Conservation (phyloP, 169 alveolate species). For the Plasmodium coatneyi region DNA sequence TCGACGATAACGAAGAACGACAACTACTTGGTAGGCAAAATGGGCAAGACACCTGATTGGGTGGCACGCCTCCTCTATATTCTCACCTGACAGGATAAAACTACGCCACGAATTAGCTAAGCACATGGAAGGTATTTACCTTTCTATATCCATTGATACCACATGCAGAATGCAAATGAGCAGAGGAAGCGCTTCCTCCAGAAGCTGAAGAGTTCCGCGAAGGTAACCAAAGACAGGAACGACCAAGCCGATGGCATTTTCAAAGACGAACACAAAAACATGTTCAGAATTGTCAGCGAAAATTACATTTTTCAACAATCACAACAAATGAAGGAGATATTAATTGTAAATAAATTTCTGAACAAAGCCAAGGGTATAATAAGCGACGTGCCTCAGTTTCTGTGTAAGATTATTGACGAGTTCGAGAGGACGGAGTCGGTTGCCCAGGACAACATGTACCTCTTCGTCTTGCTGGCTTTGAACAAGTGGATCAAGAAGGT, state of each 20-base stretch:
- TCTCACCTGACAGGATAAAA: background rate
- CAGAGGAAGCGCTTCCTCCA: slow-evolving; percentile 31
- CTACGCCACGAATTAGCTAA: background rate
- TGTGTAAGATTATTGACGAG: slow-evolving; percentile 34
- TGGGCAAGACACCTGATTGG: background rate
- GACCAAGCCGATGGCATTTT: slow-evolving; percentile 12
- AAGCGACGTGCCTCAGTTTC: slow-evolving; percentile 41
- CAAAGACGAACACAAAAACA: slow-evolving; percentile 37
- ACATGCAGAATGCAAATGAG: slow-evolving; percentile 43
- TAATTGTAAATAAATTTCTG: slow-evolving; percentile 46
- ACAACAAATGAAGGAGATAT: slow-evolving; percentile 30
- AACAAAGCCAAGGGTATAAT: slow-evolving; percentile 34
- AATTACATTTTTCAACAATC: slow-evolving; percentile 27
- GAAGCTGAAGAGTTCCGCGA: slow-evolving; percentile 49
- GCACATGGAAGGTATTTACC: background rate
- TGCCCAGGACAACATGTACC: slow-evolving; percentile 36
- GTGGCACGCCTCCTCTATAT: background rate
- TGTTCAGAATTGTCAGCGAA: slow-evolving; percentile 37
- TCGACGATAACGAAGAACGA: slow-evolving; percentile 60
- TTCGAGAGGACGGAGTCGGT: slow-evolving; percentile 44
- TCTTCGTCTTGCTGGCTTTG: slow-evolving; percentile 51
- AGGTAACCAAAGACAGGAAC: background rate
- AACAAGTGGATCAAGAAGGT: slow-evolving; percentile 65
- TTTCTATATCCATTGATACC: background rate
- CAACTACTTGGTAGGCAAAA: slow-evolving; percentile 28